Percentiles rank a stretch among this genome's conserved stretches.
Evolutionary conservation across 2,329 filamentous ascomycete species (phyloP).

Genomic region (Amauroascus niger): DNA sequence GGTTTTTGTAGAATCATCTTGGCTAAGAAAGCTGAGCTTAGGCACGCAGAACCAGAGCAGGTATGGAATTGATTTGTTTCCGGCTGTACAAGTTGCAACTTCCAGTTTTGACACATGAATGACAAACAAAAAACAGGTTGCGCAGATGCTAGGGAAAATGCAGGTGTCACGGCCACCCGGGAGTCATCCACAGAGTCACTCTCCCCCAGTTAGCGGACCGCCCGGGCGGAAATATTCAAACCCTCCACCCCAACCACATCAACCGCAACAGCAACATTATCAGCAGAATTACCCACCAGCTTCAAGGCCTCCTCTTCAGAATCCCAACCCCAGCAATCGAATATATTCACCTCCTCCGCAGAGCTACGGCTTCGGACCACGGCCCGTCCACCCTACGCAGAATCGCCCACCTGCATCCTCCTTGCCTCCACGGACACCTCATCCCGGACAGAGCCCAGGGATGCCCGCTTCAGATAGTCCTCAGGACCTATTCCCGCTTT

Average conservation of each 20-base stretch:
- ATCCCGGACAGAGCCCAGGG: constrained; percentile 31
- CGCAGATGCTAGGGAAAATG: constrained; percentile 37
- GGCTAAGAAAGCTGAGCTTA: constrained; percentile 25
- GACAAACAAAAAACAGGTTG: constrained; percentile 28
- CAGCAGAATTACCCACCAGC: constrained; percentile 26
- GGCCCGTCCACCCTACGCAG: constrained; percentile 44
- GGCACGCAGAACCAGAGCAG: constrained; percentile 66
- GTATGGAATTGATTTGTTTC: constrained; percentile 34
- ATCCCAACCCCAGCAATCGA: constrained; percentile 31
- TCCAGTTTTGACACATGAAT: neutral
- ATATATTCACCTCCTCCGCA: constrained; percentile 37
- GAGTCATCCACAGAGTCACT: neutral
- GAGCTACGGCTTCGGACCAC: constrained; percentile 44
- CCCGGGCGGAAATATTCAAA: constrained; percentile 10
- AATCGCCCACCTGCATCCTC: constrained; percentile 48
- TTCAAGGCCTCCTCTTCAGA: neutral
- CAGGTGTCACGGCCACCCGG: constrained; percentile 21
- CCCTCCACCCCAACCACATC: constrained; percentile 1
- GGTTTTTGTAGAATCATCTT: neutral
- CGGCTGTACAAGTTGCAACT: neutral
- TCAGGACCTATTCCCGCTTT: constrained; percentile 65
- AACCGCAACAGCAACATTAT: too few species aligned
- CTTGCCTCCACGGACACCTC: constrained; percentile 57
- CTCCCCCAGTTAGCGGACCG: neutral
- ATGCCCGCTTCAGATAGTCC: constrained; percentile 42